Percentiles rank a stretch among this genome's conserved stretches.
Conservation (phyloP, 441 rosid species). For the Biscutella auriculata region DNA sequence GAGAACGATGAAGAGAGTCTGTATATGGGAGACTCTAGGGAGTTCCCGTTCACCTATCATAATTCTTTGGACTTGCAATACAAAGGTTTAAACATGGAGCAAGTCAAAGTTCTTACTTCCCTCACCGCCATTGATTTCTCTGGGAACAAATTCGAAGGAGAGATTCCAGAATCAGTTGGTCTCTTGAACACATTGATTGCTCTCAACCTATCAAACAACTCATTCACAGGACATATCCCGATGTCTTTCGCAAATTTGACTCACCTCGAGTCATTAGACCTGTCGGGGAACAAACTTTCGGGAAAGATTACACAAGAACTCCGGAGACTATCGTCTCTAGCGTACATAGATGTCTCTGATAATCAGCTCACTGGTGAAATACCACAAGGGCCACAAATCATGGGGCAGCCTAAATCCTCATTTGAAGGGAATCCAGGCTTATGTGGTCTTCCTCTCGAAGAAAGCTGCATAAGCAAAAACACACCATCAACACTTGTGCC, state of each 20-base stretch:
- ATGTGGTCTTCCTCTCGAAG: conserved; percentile 4
- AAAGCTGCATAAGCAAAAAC: neutral
- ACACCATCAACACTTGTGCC: neutral
- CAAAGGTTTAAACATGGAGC: neutral
- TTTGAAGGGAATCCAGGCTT: conserved; percentile 8
- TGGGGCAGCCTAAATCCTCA: neutral
- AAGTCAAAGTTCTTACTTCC: neutral
- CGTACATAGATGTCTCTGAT: neutral
- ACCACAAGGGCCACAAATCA: conserved; percentile 10
- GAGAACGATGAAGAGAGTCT: neutral
- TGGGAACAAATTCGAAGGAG: neutral
- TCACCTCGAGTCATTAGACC: neutral
- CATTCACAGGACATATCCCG: neutral
- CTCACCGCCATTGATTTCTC: neutral
- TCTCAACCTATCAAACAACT: neutral
- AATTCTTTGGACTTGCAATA: neutral
- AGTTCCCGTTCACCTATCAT: neutral
- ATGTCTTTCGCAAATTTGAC: neutral
- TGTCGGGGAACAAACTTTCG: neutral
- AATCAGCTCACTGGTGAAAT: neutral
- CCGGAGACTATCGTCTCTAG: conserved; percentile 21
- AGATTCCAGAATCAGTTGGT: neutral
- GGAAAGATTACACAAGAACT: conserved; percentile 25
- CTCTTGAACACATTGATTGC: neutral
- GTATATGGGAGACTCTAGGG: neutral